Conservation (phyloP, 768 basidiomycete species). For the Fomitopsis pulvina region DNA sequence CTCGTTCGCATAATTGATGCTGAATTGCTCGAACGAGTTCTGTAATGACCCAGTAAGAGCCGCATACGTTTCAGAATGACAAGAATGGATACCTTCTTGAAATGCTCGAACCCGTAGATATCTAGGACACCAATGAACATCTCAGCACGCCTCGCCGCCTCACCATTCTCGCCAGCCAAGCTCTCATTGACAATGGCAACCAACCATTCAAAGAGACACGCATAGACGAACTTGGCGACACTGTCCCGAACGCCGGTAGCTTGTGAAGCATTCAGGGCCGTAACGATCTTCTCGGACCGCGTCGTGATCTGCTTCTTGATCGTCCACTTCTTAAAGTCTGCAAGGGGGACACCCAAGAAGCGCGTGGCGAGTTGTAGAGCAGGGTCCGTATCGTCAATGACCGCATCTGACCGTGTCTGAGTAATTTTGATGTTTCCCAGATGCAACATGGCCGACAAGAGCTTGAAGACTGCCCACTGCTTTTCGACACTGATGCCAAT, state of each 20-base stretch:
- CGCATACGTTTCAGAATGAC: neutral
- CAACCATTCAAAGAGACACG: slow-evolving; percentile 97
- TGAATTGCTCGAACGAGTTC: slow-evolving; percentile 97
- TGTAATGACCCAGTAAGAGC: slow-evolving; percentile 24
- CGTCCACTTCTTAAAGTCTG: slow-evolving; percentile 98
- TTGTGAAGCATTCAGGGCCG: slow-evolving; percentile 76
- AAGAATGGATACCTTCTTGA: slow-evolving; percentile 65
- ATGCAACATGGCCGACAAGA: slow-evolving; percentile 89
- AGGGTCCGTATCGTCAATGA: slow-evolving; percentile 77
- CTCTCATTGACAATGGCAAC: slow-evolving; percentile 97
- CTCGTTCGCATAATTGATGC: slow-evolving; percentile 99
- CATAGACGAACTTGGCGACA: slow-evolving; percentile 98
- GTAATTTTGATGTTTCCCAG: slow-evolving; percentile 96
- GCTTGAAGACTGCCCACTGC: slow-evolving; percentile 96
- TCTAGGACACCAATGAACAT: slow-evolving; percentile 99
- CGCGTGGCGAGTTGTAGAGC: slow-evolving; percentile 77
- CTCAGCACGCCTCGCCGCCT: slow-evolving; percentile 83
- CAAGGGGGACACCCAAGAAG: slow-evolving; percentile 82
- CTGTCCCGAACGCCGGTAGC: slow-evolving; percentile 93
- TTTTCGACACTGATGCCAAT: slow-evolving; percentile 97
- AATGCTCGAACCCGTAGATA: slow-evolving; percentile 97
- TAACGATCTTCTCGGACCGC: slow-evolving; percentile 92
- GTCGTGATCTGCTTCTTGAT: slow-evolving; percentile 97
- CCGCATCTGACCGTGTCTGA: slow-evolving; percentile 73
- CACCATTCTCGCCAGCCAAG: slow-evolving; percentile 90